Conservation (phyloP, 2,329 filamentous ascomycete species). For the Ophiostoma novo-ulmi region DNA sequence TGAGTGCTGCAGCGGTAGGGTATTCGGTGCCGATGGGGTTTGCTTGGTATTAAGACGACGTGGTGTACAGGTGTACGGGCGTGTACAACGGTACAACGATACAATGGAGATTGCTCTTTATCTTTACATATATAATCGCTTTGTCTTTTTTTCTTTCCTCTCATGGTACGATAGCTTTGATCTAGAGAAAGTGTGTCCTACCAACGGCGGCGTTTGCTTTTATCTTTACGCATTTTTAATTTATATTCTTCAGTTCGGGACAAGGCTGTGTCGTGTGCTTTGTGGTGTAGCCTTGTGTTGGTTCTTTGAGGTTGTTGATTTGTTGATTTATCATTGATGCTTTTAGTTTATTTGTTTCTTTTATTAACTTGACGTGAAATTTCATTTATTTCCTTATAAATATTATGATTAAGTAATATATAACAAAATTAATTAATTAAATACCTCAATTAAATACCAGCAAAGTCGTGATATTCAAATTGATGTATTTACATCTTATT, state of each 20-base stretch:
- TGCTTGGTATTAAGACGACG: not conserved
- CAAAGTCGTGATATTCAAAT: no score
- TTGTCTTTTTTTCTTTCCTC: not conserved
- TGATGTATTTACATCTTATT: no score
- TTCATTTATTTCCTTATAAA: no score
- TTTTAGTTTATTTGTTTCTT: no score
- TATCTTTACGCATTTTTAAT: not conserved
- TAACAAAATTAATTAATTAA: no score
- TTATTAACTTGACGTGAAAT: no score
- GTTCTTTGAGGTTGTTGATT: not conserved
- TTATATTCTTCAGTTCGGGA: not conserved
- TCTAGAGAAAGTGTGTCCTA: not conserved
- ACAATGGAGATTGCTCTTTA: not conserved
- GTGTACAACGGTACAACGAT: not conserved
- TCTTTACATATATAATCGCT: not conserved
- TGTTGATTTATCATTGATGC: no score
- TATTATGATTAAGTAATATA: no score
- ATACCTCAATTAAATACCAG: no score
- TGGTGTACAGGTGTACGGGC: not conserved
- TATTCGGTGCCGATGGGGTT: no score
- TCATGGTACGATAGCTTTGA: not conserved
- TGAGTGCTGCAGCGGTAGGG: conserved; percentile 26
- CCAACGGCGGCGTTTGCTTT: not conserved
- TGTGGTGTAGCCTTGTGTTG: not conserved
- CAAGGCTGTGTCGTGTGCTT: not conserved